Conservation (phyloP, 441 rosid genomes). For the Hura crepitans region DNA sequence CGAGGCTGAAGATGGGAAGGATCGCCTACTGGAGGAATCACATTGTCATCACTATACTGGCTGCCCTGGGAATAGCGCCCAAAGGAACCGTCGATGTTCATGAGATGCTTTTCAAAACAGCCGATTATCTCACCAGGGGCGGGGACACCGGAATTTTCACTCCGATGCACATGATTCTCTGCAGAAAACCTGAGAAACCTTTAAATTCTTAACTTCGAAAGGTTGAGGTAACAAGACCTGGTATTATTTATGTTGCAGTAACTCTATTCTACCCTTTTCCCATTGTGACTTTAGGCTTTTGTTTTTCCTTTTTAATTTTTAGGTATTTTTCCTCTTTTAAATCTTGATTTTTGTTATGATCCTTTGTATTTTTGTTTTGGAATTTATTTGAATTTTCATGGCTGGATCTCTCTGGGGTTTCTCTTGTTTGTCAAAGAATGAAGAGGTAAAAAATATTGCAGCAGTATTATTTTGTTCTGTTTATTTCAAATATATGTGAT, state of each 20-base stretch:
- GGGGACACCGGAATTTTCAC: constrained; percentile 82
- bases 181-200: constrained; percentile 60
- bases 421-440: neutral
- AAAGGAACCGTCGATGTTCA: constrained; percentile 91
- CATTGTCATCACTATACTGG: constrained; percentile 53
- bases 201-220: constrained; percentile 22
- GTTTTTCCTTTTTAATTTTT: neutral
- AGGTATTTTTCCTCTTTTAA: neutral
- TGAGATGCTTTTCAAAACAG: constrained; percentile 85
- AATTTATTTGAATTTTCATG: constrained; percentile 20
- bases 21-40: constrained; percentile 92
- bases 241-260: neutral
- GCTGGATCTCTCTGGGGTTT: constrained; percentile 16
- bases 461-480: too few relatives aligned
- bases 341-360: constrained; percentile 14
- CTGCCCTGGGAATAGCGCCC: constrained; percentile 71
- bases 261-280: constrained; percentile 15
- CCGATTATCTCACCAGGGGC: constrained; percentile 70
- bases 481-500: too few relatives aligned
- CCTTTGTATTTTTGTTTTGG: constrained; percentile 16
- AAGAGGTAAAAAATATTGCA: constrained; percentile 6
- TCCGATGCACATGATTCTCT: constrained; percentile 92
- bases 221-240: constrained; percentile 7
- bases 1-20: constrained; percentile 72
- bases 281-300: neutral